Percentiles rank a stretch among this genome's conserved stretches.
These are phyloP conservation scores for Termitomyces sp. DNA, from an alignment of 768 basidiomycete species.

Conservation along the genomic window DNA sequence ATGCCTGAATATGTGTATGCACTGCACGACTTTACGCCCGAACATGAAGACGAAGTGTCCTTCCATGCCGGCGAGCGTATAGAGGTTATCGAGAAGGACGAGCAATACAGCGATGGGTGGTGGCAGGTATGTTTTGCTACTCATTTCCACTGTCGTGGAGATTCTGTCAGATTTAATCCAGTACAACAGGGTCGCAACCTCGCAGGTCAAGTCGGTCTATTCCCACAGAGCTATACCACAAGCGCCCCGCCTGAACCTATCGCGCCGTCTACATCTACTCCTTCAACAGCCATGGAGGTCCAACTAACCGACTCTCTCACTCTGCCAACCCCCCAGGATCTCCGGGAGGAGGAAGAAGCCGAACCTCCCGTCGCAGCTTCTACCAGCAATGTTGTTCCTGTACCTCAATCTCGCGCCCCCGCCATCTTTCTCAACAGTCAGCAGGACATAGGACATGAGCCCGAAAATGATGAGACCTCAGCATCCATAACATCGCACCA, in stretches of 20 bases:
- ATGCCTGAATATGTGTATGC: constrained; percentile 89
- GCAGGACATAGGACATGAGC: background rate
- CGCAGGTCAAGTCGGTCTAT: constrained; percentile 82
- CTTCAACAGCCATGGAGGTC: constrained; percentile 18
- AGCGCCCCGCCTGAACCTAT: constrained; percentile 42
- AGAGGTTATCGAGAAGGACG: constrained; percentile 90
- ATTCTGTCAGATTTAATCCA: constrained; percentile 12
- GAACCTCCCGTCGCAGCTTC: constrained; percentile 22
- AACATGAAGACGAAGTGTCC: constrained; percentile 90
- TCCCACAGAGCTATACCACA: constrained; percentile 87
- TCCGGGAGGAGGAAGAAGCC: constrained; percentile 46
- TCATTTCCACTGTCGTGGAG: constrained; percentile 1
- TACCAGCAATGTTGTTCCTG: constrained; percentile 29
- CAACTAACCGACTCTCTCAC: constrained; percentile 11
- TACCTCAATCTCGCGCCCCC: constrained; percentile 36
- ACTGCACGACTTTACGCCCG: constrained; percentile 83
- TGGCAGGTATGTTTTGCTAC: constrained; percentile 53
- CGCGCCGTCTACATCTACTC: constrained; percentile 22
- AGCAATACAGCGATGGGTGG: constrained; percentile 93
- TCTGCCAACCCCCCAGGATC: constrained; percentile 35
- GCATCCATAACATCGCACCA: constrained; percentile 19
- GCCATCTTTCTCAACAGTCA: constrained; percentile 24
- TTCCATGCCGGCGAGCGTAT: constrained; percentile 86
- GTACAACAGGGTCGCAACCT: constrained; percentile 74
- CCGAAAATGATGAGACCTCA: constrained; percentile 20